Conservation (phyloP, 805 yeast genomes). For the Aciculoconidium aculeatum region DNA sequence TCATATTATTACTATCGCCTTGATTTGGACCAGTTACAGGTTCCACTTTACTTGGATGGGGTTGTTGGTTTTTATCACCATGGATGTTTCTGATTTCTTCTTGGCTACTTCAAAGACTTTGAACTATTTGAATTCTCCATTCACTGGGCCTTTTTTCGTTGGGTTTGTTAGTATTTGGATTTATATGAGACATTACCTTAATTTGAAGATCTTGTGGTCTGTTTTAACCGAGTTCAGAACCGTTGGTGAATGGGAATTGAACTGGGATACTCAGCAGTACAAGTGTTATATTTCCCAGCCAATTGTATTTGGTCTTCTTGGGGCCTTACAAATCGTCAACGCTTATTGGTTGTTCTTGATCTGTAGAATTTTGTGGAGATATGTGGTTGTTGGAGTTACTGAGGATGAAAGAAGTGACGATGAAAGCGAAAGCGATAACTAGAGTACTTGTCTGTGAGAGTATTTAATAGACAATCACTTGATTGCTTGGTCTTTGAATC, state of each 20-base stretch:
- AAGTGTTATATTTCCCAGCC: constrained; percentile 95
- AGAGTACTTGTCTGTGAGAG: no score
- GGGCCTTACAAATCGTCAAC: constrained; percentile 81
- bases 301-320: constrained; percentile 72
- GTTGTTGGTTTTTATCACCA: constrained; percentile 79
- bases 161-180: constrained; percentile 75
- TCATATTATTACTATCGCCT: constrained; percentile 83
- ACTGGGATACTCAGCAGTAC: constrained; percentile 89
- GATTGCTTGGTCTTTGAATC: no score
- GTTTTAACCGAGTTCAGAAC: constrained; percentile 80
- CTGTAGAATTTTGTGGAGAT: constrained; percentile 68
- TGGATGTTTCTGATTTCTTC: constrained; percentile 94
- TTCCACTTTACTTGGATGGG: constrained; percentile 98
- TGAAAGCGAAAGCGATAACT: constrained; percentile 56
- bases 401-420: constrained; percentile 86
- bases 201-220: constrained; percentile 75
- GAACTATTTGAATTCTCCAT: constrained; percentile 69
- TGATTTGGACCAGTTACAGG: constrained; percentile 81
- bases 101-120: constrained; percentile 79
- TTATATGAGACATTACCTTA: constrained; percentile 83
- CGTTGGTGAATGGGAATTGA: constrained; percentile 73
- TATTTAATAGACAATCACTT: no score
- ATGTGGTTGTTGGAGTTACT: constrained; percentile 51
- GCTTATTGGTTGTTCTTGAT: constrained; percentile 84
- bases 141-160: constrained; percentile 60